Evolutionary conservation across 208 protist species (phyloP), one percentile per base, ranked within the genome.

Genomic region (Tritrichomonas foetus): DNA sequence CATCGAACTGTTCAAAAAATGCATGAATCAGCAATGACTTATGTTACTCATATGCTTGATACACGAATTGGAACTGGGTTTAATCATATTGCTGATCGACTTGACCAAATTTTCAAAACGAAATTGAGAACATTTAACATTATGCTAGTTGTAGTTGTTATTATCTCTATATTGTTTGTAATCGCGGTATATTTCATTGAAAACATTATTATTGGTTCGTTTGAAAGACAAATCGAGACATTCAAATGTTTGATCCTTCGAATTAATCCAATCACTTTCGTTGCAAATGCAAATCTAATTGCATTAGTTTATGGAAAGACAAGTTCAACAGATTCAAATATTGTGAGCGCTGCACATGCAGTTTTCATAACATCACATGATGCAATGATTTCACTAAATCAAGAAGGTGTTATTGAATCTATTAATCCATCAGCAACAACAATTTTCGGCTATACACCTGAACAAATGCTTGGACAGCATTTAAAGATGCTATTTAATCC

Each of bases 381-480:
- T 30, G 78, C 78, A 20, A 89, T 89, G 27, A 44, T 89, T 57
- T 57, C 47, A 13, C 25, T 89, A 14, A 89, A 89, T 49, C 53
- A 16, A 22, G 78, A 89, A n/a, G 44, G 78, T 20, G 41, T 89
- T 49, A 89, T 89, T 13, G 78, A 89, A 39, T 53, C 25, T 11
- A 20, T 89, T 3, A 89, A 89, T 16, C 78, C 78, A 39, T 41
- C 78, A 27, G 30, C 78, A 14, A 61, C 78, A 16, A 57, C n/a
- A 53, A 89, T 89, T 3, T 89, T 89, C n/a, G 41, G 47, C 20
- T 89, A 53, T n/a, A 89, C 78, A 0, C 78, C 78, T 39, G 78
- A 89, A 39, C 78, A 89, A n/a, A n/a, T 89, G 41, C 30, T 89
- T 14, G 78, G 78, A n/a, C 78, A 89, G 30, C 53, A 89, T 36